Evolutionary conservation across 2,329 filamentous ascomycete genomes (phyloP), one percentile per base, ranked within the genome.

Genomic region (Leptoxyphium fumago): DNA sequence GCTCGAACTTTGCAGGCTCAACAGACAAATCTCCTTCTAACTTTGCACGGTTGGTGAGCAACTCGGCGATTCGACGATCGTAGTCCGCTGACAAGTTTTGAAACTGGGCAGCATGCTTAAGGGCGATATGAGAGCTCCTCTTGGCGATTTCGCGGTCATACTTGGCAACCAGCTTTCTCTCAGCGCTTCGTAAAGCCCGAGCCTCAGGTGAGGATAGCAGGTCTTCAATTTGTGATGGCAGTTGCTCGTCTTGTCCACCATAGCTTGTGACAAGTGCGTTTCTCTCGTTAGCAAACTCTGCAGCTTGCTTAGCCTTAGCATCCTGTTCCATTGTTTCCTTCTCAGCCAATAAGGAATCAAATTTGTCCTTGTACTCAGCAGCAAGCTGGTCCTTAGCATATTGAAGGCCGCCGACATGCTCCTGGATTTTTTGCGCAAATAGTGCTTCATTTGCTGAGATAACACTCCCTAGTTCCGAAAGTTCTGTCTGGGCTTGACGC

Each of bases 351-450:
- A 63, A 48, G 3, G 52, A 42, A 10, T 61, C 57, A 40, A 60
- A 60, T 41, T 55, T 59, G 13, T 54, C 45, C 42, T 55, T 54
- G 49, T 62, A 63, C 29, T 60, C 60, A 11, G 49, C 45, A 7
- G 58, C 52, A 2, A 63, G 50, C 21, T 55, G 48, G 10, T 63
- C 58, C 43, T 61, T 61, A 10, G 60, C 60, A 8, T 48, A 48
- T 29, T 63, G 59, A 29, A 63, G 41, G 39, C 57, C 58, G 10
- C 56, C 56, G n/a, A 61, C 56, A 43, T 62, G 60, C 51, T 62
- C 57, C 29, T 56, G 51, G 11, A 62, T 61, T 50, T 61, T 62
- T 36, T 52, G 50, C 10, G 55, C 54, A 38, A 62, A 62, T 1
- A 61, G 50, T 5, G 52, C 49, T 43, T 63, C 61, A 39, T 60